Evolutionary conservation across 495 filamentous ascomycete genomes (phyloP).

Genomic region (Penicillium parvum): DNA sequence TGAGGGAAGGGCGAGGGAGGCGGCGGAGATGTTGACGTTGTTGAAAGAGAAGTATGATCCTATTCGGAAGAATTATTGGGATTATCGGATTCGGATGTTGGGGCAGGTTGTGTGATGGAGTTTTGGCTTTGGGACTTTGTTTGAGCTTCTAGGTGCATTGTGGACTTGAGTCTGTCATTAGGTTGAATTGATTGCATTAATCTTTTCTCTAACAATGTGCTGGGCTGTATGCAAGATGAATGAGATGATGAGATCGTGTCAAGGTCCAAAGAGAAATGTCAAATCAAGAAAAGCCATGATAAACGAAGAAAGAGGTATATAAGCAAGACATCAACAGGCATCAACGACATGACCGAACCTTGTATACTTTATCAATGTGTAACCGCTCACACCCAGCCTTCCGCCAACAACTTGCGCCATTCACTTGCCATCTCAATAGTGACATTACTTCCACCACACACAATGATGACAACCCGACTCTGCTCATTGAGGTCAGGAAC

Average conservation of each 20-base stretch:
- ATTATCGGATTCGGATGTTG: constrained; percentile 60
- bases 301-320: constrained; percentile 8
- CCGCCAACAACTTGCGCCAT: constrained; percentile 51
- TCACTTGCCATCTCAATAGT: constrained; percentile 59
- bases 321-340: constrained; percentile 1
- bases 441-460: constrained; percentile 82
- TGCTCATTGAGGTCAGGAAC: constrained; percentile 51
- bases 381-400: constrained; percentile 32
- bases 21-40: constrained; percentile 58
- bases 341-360: constrained; percentile 2
- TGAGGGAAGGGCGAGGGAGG: constrained; percentile 44
- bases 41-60: constrained; percentile 85
- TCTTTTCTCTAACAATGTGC: neutral
- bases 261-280: neutral
- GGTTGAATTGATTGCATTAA: constrained; percentile 1
- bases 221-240: constrained; percentile 9
- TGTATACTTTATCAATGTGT: constrained; percentile 1
- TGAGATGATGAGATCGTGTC: neutral
- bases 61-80: constrained; percentile 88
- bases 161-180: neutral
- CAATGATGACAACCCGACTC: constrained; percentile 75
- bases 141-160: neutral
- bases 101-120: constrained; percentile 12
- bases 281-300: constrained; percentile 12
- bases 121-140: neutral